A percentile compares a stretch with the other conserved stretches of the same genome.
Evolutionary conservation across 2,329 filamentous ascomycete genomes (phyloP).

Genomic region (Epichloe elymi): DNA sequence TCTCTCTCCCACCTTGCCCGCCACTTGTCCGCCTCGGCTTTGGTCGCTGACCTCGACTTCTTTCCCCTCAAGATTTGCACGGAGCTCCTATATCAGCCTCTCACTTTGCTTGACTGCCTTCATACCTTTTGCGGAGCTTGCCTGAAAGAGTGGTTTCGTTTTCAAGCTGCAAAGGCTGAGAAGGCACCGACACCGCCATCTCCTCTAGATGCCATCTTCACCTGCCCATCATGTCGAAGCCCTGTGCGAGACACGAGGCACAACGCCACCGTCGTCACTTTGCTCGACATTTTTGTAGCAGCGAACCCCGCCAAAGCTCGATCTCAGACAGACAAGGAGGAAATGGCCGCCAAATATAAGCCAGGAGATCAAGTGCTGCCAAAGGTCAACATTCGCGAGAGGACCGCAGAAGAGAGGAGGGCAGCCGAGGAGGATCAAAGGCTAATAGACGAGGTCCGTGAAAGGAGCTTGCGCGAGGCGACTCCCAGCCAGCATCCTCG

Average conservation of each 20-base stretch:
- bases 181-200: conserved; percentile 35
- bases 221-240: conserved; percentile 86
- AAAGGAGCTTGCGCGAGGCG: conserved; percentile 59
- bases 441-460: conserved; percentile 57
- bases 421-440: conserved; percentile 54
- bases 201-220: conserved; percentile 46
- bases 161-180: conserved; percentile 52
- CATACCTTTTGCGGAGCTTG: conserved; percentile 95
- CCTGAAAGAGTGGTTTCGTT: conserved; percentile 89
- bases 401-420: conserved; percentile 38
- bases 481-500: conserved; percentile 32
- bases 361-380: conserved; percentile 73
- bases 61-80: conserved; percentile 66
- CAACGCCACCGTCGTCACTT: conserved; percentile 79
- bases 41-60: not conserved
- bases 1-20: conserved; percentile 4
- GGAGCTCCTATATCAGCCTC: conserved; percentile 80
- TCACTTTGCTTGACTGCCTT: conserved; percentile 83
- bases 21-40: not conserved
- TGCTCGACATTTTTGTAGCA: conserved; percentile 77
- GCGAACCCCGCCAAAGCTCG: conserved; percentile 67
- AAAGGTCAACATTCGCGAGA: conserved; percentile 36
- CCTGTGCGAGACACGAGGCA: conserved; percentile 74
- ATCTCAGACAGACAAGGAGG: conserved; percentile 58
- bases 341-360: conserved; percentile 63